Evolutionary conservation across 2,329 filamentous ascomycete genomes (phyloP).

Genomic region (Trichoderma sp.): DNA sequence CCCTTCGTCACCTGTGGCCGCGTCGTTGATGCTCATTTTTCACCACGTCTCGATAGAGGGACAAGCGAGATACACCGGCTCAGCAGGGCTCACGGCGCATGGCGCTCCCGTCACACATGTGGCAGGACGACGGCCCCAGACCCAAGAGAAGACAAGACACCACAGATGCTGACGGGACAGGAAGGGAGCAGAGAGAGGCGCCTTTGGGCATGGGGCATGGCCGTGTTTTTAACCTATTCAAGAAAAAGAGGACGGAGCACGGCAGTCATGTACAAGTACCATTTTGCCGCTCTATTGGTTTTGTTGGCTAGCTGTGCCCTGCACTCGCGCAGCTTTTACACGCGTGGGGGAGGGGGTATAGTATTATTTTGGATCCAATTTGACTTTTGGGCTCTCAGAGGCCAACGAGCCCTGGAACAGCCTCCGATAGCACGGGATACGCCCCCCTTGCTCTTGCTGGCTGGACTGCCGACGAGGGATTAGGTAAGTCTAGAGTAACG

Average conservation of each 20-base stretch:
- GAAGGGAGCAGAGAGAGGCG: constrained; percentile 15
- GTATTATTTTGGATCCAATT: constrained; percentile 27
- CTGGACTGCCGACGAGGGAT: constrained; percentile 21
- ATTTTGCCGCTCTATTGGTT: constrained; percentile 21
- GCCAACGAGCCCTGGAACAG: constrained; percentile 14
- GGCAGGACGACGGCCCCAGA: constrained; percentile 26
- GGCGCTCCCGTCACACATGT: constrained; percentile 28
- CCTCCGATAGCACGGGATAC: constrained; percentile 22
- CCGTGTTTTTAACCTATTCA: constrained; percentile 29
- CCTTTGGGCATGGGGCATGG: constrained; percentile 25
- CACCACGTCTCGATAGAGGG: constrained; percentile 21
- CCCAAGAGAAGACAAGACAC: constrained; percentile 21
- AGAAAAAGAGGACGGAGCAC: constrained; percentile 23
- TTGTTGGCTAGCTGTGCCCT: constrained; percentile 28
- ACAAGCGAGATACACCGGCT: constrained; percentile 24
- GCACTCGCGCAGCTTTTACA: constrained; percentile 22
- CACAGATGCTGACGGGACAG: constrained; percentile 23
- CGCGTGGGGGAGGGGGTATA: constrained; percentile 29
- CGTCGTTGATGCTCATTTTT: constrained; percentile 26
- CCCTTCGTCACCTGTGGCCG: constrained; percentile 19
- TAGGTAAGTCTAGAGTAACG: constrained; percentile 31
- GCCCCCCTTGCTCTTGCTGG: constrained; percentile 27
- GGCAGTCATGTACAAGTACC: constrained; percentile 23
- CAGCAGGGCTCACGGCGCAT: constrained; percentile 29
- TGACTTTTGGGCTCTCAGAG: constrained; percentile 21